These are phyloP conservation scores for Xerocomus nothofagi DNA, from an alignment of 1,284 basidiomycete species.

Conservation along the genomic window DNA sequence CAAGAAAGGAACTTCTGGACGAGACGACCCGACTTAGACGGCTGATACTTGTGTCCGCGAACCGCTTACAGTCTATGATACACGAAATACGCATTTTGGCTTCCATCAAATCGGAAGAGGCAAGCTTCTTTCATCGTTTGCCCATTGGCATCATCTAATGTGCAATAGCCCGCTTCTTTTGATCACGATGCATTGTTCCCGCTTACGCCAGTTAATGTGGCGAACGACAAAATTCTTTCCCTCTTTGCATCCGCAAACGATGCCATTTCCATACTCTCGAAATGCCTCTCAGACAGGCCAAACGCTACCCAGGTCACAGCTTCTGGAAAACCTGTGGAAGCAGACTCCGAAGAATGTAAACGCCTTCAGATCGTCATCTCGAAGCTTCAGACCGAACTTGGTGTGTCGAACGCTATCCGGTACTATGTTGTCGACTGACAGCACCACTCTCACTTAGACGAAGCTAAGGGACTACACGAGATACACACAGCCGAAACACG, in stretches of 20 bases:
- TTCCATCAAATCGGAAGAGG: conserved; percentile 46
- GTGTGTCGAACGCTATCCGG: conserved; percentile 38
- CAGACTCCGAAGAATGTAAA: conserved; percentile 40
- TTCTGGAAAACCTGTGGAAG: conserved; percentile 7
- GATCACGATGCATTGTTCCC: conserved; percentile 57
- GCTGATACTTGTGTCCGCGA: conserved; percentile 68
- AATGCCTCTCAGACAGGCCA: conserved; percentile 18
- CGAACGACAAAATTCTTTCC: conserved; percentile 51
- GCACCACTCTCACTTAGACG: conserved; percentile 37
- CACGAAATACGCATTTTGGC: conserved; percentile 41
- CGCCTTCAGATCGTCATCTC: conserved; percentile 49
- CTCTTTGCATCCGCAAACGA: conserved; percentile 50
- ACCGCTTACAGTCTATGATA: conserved; percentile 62
- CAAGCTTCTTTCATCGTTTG: conserved; percentile 26
- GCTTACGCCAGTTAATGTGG: conserved; percentile 49
- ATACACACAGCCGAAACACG: conserved; percentile 46
- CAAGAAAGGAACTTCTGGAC: conserved; percentile 62
- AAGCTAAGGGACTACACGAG: conserved; percentile 48
- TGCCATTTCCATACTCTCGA: conserved; percentile 30
- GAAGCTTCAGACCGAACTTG: conserved; percentile 55
- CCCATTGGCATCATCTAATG: conserved; percentile 11
- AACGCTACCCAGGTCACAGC: conserved; percentile 10
- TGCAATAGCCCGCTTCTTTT: conserved; percentile 23
- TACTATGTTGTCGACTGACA: conserved; percentile 2
- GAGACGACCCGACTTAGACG: conserved; percentile 72